Evolutionary conservation across 495 filamentous ascomycete genomes (phyloP), one percentile per base, ranked within the genome.

Genomic region (Cairneyella variabilis): DNA sequence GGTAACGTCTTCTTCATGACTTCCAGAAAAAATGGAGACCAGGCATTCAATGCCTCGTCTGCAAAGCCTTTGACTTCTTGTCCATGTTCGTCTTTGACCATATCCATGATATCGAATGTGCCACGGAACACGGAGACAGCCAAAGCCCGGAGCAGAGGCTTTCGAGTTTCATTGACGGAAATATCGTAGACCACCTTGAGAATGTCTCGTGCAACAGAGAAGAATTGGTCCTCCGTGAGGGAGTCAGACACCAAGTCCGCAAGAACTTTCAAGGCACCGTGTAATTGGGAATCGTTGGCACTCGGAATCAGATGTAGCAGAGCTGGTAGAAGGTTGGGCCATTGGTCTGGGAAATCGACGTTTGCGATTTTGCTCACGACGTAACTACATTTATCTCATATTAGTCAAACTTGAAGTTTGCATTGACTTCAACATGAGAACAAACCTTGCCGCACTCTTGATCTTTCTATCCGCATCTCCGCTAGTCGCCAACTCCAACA

Each of bases 311-410:
- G 74, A 22, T 83, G 82, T 47, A 98, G 78, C 26, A 97, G 73
- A 22, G 82, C 81, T 9, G 86, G 89, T 12, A 98, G 81, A 8
- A 98, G 79, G 47, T 81, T 80, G 1, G 90, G 89, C 93, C 93
- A 98, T 65, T 90, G 79, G 41, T 96, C 89, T 17, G 93, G 93
- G 65, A 92, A 98, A 71, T 98, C 93, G 62, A 83, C 80, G 52
- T 83, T 86, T 47, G 95, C 93, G 57, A 98, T 95, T 73, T 97
- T 97, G 75, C 89, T 90, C 48, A 97, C 89, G n/a, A 88, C 89
- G 63, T 85, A 87, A 66, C 92, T 82, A 60, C 37, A 22, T n/a
- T 2, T 12, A 8, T 44, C 38, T 14, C n/a, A n/a, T n/a, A 63
- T 65, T 56, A 53, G 48, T 39, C 38, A 36, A 21, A 34, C 10